Conservation (phyloP, 2,329 filamentous ascomycete species). For the Curvularia lunata region DNA sequence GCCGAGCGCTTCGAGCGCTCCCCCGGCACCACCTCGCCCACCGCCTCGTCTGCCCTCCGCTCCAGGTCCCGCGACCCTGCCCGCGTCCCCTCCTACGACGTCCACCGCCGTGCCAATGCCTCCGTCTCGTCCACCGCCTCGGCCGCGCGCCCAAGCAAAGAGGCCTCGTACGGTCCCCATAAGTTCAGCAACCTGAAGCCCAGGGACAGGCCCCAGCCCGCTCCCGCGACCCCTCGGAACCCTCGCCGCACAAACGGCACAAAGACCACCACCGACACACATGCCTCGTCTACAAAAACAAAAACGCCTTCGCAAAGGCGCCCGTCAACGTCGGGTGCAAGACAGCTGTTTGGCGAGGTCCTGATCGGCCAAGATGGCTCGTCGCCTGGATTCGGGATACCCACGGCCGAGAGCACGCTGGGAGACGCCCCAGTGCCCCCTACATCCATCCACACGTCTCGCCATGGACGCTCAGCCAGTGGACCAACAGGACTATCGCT, state of each 20-base stretch:
- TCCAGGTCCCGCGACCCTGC: slow-evolving; percentile 30
- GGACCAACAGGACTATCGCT: slow-evolving; percentile 24
- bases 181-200: slow-evolving; percentile 48
- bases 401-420: slow-evolving; percentile 29
- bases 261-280: slow-evolving; percentile 35
- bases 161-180: slow-evolving; percentile 42
- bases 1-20: slow-evolving; percentile 48
- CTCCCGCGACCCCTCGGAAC: slow-evolving; percentile 37
- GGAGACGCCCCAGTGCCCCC: slow-evolving; percentile 19
- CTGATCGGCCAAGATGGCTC: slow-evolving; percentile 39
- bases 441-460: slow-evolving; percentile 23
- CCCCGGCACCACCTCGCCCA: slow-evolving; percentile 31
- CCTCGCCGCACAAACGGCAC: slow-evolving; percentile 36
- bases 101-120: slow-evolving; percentile 20
- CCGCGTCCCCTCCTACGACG: slow-evolving; percentile 22
- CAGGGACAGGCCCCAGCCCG: slow-evolving; percentile 45
- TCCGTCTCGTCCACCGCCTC: slow-evolving; percentile 38
- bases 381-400: slow-evolving; percentile 46
- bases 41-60: slow-evolving; percentile 27
- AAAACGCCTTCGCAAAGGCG: slow-evolving; percentile 34
- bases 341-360: slow-evolving; percentile 48
- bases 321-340: slow-evolving; percentile 29
- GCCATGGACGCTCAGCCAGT: slow-evolving; percentile 30
- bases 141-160: slow-evolving; percentile 37
- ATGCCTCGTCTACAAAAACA: slow-evolving; percentile 32